Percentiles rank a stretch among this genome's conserved stretches.
These are phyloP conservation scores for Chalciporus sphaerocephalus DNA, from an alignment of 768 basidiomycete genomes.

Conservation along the genomic window DNA sequence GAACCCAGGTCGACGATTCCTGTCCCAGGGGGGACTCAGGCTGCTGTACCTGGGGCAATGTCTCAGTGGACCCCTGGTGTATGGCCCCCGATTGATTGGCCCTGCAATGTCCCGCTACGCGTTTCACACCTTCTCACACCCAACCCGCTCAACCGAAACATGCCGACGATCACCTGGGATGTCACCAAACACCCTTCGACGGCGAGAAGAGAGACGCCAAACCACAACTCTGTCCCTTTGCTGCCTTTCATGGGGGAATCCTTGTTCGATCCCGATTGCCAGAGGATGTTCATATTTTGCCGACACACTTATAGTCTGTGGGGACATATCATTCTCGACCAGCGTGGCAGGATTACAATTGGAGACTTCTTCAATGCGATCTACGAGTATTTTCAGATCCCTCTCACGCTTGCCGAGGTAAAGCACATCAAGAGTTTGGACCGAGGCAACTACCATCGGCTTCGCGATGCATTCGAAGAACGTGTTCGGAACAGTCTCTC, in stretches of 20 bases:
- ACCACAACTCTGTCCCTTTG: conserved; percentile 23
- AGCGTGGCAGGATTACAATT: conserved; percentile 34
- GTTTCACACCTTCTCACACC: conserved; percentile 29
- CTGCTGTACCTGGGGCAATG: conserved; percentile 23
- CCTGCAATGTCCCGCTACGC: conserved; percentile 17
- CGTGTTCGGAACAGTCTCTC: conserved; percentile 40
- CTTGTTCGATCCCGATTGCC: conserved; percentile 20
- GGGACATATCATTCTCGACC: conserved; percentile 47
- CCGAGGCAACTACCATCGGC: conserved; percentile 15
- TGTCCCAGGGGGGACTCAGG: conserved; percentile 21
- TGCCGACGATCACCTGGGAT: conserved; percentile 36
- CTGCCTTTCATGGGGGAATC: conserved; percentile 11
- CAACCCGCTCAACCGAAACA: conserved; percentile 28
- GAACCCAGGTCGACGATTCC: conserved; percentile 15
- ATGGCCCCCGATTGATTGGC: conserved; percentile 27
- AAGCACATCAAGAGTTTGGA: conserved; percentile 16
- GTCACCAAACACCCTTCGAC: conserved; percentile 31
- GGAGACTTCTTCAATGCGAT: conserved; percentile 47
- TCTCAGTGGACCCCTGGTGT: conserved; percentile 26
- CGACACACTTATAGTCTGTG: conserved; percentile 31
- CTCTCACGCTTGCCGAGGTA: conserved; percentile 34
- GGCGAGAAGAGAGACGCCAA: conserved; percentile 29
- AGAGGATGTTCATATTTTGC: conserved; percentile 24
- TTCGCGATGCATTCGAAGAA: conserved; percentile 27
- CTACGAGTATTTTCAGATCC: conserved; percentile 44